A percentile compares a stretch with the other conserved stretches of the same genome.
These are phyloP conservation scores for Cudoniella acicularis DNA, from an alignment of 495 filamentous ascomycete genomes.

Conservation along the genomic window DNA sequence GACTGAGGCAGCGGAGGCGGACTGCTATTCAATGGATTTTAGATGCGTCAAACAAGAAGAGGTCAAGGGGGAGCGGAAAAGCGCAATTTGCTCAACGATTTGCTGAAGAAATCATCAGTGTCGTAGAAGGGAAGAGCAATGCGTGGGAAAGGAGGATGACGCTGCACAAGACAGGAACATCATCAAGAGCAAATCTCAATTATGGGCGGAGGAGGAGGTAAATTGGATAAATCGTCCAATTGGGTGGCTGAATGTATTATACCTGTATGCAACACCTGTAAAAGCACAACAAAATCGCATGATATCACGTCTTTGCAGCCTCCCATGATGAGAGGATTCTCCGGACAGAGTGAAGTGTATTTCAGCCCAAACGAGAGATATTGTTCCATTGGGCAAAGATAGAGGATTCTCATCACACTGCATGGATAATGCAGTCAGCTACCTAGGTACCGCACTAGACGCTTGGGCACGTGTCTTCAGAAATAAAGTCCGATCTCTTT, in stretches of 20 bases:
- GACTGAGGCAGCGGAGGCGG: slow-evolving; percentile 68
- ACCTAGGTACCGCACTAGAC: neutral
- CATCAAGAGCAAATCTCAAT: slow-evolving; percentile 66
- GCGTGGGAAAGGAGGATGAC: slow-evolving; percentile 77
- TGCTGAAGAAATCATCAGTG: slow-evolving; percentile 80
- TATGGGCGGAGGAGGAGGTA: slow-evolving; percentile 20
- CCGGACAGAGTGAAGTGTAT: neutral
- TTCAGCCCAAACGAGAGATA: neutral
- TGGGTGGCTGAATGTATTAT: slow-evolving; percentile 17
- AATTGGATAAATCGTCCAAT: neutral
- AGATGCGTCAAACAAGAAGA: slow-evolving; percentile 69
- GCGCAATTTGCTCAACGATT: slow-evolving; percentile 69
- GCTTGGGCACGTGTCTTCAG: too few species aligned
- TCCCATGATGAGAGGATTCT: neutral
- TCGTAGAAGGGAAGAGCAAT: slow-evolving; percentile 78
- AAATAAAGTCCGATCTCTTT: too few species aligned
- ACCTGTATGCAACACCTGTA: slow-evolving; percentile 7
- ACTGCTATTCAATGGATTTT: slow-evolving; percentile 84
- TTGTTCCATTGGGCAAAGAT: neutral
- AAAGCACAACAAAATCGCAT: neutral
- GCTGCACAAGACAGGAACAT: slow-evolving; percentile 72
- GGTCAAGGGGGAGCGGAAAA: slow-evolving; percentile 57
- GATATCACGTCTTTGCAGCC: neutral
- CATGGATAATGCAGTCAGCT: neutral
- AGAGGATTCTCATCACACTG: neutral